phyloP scores from a whole-genome alignment of 1,139 yeast genomes.

The Magnusiomyces suaveolens region DNA sequence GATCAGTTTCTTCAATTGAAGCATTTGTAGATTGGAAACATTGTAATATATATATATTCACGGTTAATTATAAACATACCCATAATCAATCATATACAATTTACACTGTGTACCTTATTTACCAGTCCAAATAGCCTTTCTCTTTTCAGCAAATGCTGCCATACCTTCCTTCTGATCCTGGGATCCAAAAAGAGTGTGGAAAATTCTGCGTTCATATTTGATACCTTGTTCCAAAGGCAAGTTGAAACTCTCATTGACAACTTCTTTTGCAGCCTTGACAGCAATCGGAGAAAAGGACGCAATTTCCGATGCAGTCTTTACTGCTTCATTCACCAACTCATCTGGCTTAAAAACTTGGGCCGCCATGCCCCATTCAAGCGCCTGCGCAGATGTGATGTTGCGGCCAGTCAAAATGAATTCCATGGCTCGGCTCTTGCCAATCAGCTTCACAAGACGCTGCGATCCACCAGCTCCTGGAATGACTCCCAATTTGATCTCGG shows the following conservation, averaged over 20 bases:
- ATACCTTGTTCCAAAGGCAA: constrained; percentile 35
- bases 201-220: constrained; percentile 36
- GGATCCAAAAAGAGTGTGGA: constrained; percentile 40
- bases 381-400: constrained; percentile 37
- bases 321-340: constrained; percentile 36
- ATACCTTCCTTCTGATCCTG: constrained; percentile 43
- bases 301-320: constrained; percentile 38
- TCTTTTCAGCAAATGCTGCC: constrained; percentile 41
- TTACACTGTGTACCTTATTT: too few relatives aligned
- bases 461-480: constrained; percentile 50
- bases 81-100: too few relatives aligned
- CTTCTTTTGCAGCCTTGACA: constrained; percentile 40
- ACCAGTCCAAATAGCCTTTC: constrained; percentile 35
- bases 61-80: too few relatives aligned
- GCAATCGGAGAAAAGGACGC: constrained; percentile 39
- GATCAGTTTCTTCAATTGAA: too few relatives aligned
- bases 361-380: constrained; percentile 43
- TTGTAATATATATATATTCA: too few relatives aligned
- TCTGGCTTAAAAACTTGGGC: constrained; percentile 36
- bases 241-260: constrained; percentile 37
- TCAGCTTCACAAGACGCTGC: constrained; percentile 39
- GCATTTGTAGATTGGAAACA: too few relatives aligned
- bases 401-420: constrained; percentile 42
- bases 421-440: constrained; percentile 43
- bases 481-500: constrained; percentile 44